Percentiles rank a stretch among this genome's conserved stretches.
These are phyloP conservation scores for Escallonia herrerae DNA, from an alignment of 129 eudicot genomes.

Conservation along the genomic window DNA sequence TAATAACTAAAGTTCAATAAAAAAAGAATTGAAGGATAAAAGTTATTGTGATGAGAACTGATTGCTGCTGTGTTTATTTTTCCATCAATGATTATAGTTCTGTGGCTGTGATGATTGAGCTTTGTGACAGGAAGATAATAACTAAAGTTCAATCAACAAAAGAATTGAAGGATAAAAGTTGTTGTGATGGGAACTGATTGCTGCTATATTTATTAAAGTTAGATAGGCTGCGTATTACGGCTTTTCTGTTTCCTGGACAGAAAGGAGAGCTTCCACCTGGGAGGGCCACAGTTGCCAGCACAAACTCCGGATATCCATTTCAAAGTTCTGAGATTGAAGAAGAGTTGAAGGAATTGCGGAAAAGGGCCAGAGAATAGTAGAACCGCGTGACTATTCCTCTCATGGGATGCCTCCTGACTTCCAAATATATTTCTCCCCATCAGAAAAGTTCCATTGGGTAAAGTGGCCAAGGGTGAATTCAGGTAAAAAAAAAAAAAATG, in stretches of 20 bases:
- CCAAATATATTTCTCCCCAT: neutral
- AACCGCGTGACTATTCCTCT: neutral
- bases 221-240: too few species aligned
- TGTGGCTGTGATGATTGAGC: too few species aligned
- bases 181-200: too few species aligned
- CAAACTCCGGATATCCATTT: conserved; percentile 51
- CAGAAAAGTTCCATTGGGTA: neutral
- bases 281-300: conserved; percentile 37
- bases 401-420: neutral
- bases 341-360: conserved; percentile 76
- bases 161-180: too few species aligned
- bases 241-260: conserved; percentile 24
- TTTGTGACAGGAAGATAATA: too few species aligned
- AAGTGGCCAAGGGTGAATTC: neutral
- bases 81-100: too few species aligned
- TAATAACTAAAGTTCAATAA: too few species aligned
- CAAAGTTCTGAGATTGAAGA: conserved; percentile 71
- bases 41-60: too few species aligned
- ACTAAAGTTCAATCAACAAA: too few species aligned
- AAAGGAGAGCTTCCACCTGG: conserved; percentile 98
- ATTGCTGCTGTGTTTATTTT: too few species aligned
- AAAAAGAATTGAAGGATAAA: too few species aligned
- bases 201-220: too few species aligned
- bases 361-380: conserved; percentile 39
- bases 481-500: neutral